Conservation (phyloP, 1,139 yeast genomes). For the Kodamaea arcana region DNA sequence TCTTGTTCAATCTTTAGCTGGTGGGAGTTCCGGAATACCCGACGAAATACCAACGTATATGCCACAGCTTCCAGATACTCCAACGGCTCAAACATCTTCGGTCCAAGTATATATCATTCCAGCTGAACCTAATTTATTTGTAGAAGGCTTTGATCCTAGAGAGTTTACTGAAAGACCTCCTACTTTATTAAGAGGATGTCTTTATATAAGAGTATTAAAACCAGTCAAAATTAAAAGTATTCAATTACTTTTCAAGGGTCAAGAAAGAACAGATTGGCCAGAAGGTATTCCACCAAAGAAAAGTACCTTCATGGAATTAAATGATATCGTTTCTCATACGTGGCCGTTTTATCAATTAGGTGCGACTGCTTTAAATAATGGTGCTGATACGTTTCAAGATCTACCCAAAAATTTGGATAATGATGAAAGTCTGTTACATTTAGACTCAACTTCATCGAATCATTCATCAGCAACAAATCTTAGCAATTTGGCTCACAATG, state of each 20-base stretch:
- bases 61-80: conserved; percentile 50
- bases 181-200: conserved; percentile 76
- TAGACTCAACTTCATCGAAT: conserved; percentile 18
- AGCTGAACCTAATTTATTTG: conserved; percentile 75
- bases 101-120: conserved; percentile 54
- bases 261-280: conserved; percentile 91
- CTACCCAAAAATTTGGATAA: conserved; percentile 16
- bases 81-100: conserved; percentile 44
- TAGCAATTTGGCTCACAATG: background rate
- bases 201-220: conserved; percentile 66
- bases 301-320: conserved; percentile 57
- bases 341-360: conserved; percentile 80
- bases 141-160: conserved; percentile 72
- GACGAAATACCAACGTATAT: conserved; percentile 10
- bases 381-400: conserved; percentile 51
- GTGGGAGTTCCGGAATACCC: background rate
- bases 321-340: conserved; percentile 68
- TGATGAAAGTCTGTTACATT: conserved; percentile 33
- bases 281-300: conserved; percentile 96
- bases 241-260: conserved; percentile 64
- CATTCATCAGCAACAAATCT: conserved; percentile 4
- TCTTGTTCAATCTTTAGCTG: conserved; percentile 16
- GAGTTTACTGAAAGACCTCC: conserved; percentile 75
- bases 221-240: conserved; percentile 73
- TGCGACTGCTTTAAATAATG: conserved; percentile 42